These are phyloP conservation scores for Debaryomyces subglobosus DNA, from an alignment of 1,139 yeast species.

Conservation along the genomic window DNA sequence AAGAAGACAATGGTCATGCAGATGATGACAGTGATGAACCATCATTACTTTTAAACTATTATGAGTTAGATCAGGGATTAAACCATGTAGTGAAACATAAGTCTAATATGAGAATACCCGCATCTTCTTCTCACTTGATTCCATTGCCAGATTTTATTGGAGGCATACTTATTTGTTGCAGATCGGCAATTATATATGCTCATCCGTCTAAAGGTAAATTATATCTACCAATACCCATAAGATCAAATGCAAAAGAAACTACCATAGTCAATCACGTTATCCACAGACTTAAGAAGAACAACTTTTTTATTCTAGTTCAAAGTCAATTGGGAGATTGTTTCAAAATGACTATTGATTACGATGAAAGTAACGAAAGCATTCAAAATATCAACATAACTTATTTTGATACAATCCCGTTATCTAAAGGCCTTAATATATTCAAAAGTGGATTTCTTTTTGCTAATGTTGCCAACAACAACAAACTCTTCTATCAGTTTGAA, in stretches of 20 bases:
- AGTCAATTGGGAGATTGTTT: conserved; percentile 76
- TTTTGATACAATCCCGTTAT: conserved; percentile 74
- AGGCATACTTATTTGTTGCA: conserved; percentile 45
- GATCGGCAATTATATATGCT: conserved; percentile 32
- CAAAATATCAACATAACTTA: conserved; percentile 42
- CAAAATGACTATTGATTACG: conserved; percentile 56
- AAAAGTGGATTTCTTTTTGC: conserved; percentile 78
- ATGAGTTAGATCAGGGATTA: conserved; percentile 84
- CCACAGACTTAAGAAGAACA: conserved; percentile 60
- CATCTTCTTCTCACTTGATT: conserved; percentile 32
- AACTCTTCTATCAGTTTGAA: conserved; percentile 73
- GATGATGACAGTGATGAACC: conserved; percentile 11
- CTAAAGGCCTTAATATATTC: conserved; percentile 59
- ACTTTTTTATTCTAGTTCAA: conserved; percentile 76
- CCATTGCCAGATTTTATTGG: conserved; percentile 40
- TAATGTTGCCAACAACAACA: conserved; percentile 64
- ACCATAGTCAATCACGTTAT: conserved; percentile 59
- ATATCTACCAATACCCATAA: conserved; percentile 48
- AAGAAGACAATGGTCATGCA: not conserved
- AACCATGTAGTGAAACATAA: conserved; percentile 65
- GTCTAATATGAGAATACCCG: conserved; percentile 43
- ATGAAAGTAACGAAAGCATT: conserved; percentile 45
- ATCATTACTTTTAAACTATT: conserved; percentile 52
- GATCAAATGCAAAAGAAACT: conserved; percentile 33
- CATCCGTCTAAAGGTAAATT: conserved; percentile 13